Evolutionary conservation across 2,329 filamentous ascomycete species (phyloP).

Genomic region (Clonostachys solani): DNA sequence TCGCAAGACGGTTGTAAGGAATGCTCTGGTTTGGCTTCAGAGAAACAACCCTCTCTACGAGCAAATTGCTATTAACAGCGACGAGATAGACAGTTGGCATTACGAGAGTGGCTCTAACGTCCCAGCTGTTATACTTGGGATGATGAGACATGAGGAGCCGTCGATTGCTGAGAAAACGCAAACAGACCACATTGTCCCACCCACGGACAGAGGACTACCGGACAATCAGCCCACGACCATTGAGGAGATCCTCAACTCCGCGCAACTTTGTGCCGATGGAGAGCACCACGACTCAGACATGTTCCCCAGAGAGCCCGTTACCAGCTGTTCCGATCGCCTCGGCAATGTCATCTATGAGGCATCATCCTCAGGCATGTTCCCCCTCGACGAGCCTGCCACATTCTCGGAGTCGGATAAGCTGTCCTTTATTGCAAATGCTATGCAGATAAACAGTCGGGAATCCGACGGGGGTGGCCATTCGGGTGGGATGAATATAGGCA

Average conservation of each 20-base stretch:
- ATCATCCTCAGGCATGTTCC: conserved; percentile 4
- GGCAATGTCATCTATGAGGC: conserved; percentile 1
- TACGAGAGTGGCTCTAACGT: conserved; percentile 3
- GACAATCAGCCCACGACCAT: conserved; percentile 3
- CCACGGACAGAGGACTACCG: conserved; percentile 4
- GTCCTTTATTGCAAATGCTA: neutral
- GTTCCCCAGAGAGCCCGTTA: no score
- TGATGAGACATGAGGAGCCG: no score
- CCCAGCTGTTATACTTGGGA: no score
- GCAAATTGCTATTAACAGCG: conserved; percentile 4
- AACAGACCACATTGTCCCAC: conserved; percentile 6
- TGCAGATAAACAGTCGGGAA: no score
- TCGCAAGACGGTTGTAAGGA: conserved; percentile 3
- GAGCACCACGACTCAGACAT: no score
- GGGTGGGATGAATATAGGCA: no score
- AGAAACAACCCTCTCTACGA: conserved; percentile 4
- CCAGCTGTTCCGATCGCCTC: no score
- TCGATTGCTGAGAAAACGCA: conserved; percentile 3
- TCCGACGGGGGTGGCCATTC: neutral
- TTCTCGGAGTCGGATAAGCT: neutral
- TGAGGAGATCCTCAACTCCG: conserved; percentile 2
- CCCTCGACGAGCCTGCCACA: conserved; percentile 1
- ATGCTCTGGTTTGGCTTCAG: conserved; percentile 6
- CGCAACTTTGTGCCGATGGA: no score
- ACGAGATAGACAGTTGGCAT: conserved; percentile 8